Evolutionary conservation across 805 yeast genomes (phyloP).

Genomic region (Komagataella pastoris): DNA sequence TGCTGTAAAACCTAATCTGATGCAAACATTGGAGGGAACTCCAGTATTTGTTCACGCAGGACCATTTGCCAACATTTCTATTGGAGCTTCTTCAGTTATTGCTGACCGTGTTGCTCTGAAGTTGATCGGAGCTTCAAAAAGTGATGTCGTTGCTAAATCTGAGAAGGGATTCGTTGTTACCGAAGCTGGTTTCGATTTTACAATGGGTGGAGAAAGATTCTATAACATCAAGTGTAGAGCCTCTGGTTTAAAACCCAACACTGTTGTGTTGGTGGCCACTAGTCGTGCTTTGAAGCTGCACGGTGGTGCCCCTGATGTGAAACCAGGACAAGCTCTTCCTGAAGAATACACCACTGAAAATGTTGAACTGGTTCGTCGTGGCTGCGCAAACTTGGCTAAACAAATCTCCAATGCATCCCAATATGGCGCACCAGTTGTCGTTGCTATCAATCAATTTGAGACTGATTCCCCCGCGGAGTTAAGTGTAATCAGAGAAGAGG

Average conservation of each 20-base stretch:
- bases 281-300: constrained; percentile 76
- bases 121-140: constrained; percentile 35
- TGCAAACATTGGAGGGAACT: constrained; percentile 84
- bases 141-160: constrained; percentile 23
- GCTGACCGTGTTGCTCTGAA: constrained; percentile 78
- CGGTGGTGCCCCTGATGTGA: constrained; percentile 84
- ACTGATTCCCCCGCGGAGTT: constrained; percentile 61
- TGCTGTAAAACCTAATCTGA: constrained; percentile 72
- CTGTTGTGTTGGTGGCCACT: constrained; percentile 72
- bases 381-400: constrained; percentile 65
- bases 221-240: constrained; percentile 73
- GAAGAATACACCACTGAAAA: constrained; percentile 61
- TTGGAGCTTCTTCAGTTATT: constrained; percentile 74
- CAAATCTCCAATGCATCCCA: constrained; percentile 61
- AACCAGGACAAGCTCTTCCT: constrained; percentile 73
- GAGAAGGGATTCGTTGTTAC: constrained; percentile 53
- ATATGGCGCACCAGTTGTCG: constrained; percentile 70
- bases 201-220: constrained; percentile 88
- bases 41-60: constrained; percentile 85
- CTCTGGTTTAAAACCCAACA: constrained; percentile 68
- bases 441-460: constrained; percentile 70
- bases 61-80: constrained; percentile 79
- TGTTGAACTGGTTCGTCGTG: constrained; percentile 51
- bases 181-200: constrained; percentile 83
- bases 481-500: constrained; percentile 50